Evolutionary conservation across 2,329 filamentous ascomycete species (phyloP).

Genomic region (Apiospora kogelbergensis): DNA sequence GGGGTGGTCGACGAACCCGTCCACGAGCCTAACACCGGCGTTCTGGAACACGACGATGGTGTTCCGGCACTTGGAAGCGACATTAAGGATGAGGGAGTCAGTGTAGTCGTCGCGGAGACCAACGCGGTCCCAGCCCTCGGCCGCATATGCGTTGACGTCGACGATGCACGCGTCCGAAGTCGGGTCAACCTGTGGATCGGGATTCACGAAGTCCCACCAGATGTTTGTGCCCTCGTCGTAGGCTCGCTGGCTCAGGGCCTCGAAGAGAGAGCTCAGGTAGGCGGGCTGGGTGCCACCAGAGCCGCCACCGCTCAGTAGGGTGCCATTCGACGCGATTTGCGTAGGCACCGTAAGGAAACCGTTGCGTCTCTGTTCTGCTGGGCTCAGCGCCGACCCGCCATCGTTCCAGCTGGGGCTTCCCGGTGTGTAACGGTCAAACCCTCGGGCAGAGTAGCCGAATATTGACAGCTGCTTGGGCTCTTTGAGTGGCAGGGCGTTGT

Average conservation of each 20-base stretch:
- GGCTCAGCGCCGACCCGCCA: slow-evolving; percentile 26
- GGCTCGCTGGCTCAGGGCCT: slow-evolving; percentile 41
- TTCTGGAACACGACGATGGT: slow-evolving; percentile 65
- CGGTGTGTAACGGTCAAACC: slow-evolving; percentile 44
- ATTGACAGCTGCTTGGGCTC: slow-evolving; percentile 52
- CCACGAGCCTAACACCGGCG: slow-evolving; percentile 58
- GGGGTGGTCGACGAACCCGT: slow-evolving; percentile 59
- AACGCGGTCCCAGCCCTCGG: slow-evolving; percentile 43
- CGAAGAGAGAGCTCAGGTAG: slow-evolving; percentile 37
- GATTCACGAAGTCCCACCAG: slow-evolving; percentile 47
- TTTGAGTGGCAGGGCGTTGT: slow-evolving; percentile 54
- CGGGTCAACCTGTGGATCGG: slow-evolving; percentile 31
- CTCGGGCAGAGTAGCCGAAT: slow-evolving; percentile 59
- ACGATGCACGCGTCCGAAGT: slow-evolving; percentile 58
- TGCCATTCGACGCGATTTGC: slow-evolving; percentile 37
- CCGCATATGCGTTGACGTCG: slow-evolving; percentile 58
- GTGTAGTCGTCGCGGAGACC: slow-evolving; percentile 21
- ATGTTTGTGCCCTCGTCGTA: slow-evolving; percentile 37
- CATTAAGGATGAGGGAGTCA: slow-evolving; percentile 47
- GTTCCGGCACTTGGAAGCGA: slow-evolving; percentile 53
- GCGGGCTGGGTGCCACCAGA: slow-evolving; percentile 37
- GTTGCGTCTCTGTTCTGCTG: slow-evolving; percentile 10
- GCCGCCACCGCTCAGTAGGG: slow-evolving; percentile 44
- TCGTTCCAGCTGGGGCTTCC: slow-evolving; percentile 32
- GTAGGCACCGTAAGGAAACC: background rate